These are phyloP conservation scores for Cardamine chenopodiifolia DNA, from an alignment of 345 rosid species.

Conservation along the genomic window DNA sequence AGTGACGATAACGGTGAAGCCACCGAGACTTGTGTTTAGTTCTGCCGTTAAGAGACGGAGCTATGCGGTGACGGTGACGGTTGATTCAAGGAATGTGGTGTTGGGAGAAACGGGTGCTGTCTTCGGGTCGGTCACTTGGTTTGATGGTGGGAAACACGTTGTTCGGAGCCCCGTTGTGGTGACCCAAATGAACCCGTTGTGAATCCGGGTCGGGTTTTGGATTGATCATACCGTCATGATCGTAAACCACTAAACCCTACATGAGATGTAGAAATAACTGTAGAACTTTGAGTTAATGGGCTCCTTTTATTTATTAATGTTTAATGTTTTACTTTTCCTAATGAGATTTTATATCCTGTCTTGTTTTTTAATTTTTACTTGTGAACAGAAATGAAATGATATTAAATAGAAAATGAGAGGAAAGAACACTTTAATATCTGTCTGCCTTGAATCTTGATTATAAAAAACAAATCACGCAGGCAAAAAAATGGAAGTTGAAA, in stretches of 20 bases:
- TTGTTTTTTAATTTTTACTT: neutral
- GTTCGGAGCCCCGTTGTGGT: constrained; percentile 77
- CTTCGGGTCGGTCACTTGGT: constrained; percentile 81
- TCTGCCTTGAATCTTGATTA: neutral
- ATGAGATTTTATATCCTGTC: constrained; percentile 21
- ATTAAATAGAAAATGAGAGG: neutral
- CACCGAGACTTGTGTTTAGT: constrained; percentile 54
- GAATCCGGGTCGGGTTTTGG: constrained; percentile 24
- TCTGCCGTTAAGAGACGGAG: constrained; percentile 56
- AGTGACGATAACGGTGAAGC: constrained; percentile 60
- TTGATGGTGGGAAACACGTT: constrained; percentile 66
- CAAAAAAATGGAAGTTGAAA: neutral
- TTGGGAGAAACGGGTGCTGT: constrained; percentile 64
- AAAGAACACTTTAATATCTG: neutral
- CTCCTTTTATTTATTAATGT: neutral
- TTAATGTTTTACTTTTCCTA: constrained; percentile 16
- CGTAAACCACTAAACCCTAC: neutral
- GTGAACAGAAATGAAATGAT: constrained; percentile 6
- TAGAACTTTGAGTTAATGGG: constrained; percentile 29
- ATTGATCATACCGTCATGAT: constrained; percentile 41
- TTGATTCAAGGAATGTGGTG: constrained; percentile 52
- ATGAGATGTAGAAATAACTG: constrained; percentile 30
- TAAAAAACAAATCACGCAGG: neutral
- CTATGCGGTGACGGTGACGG: constrained; percentile 59
- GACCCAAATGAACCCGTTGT: constrained; percentile 49